Percentiles rank a stretch among this genome's conserved stretches.
These are phyloP conservation scores for Plasmodium yoelii DNA, from an alignment of 169 alveolate species.

Conservation along the genomic window DNA sequence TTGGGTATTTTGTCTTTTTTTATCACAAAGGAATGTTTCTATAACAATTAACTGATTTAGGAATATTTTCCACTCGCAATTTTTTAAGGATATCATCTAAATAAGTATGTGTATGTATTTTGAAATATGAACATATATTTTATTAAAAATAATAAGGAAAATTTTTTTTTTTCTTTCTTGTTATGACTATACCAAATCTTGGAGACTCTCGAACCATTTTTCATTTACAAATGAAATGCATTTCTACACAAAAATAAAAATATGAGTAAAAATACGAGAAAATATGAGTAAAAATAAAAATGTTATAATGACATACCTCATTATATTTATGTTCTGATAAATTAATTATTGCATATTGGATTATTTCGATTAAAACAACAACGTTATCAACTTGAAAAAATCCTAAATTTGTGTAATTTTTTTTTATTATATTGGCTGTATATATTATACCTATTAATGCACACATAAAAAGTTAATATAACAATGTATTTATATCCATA, in stretches of 20 bases:
- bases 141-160: constrained; percentile 3
- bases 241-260: constrained; percentile 19
- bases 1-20: constrained; percentile 36
- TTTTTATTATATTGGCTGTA: constrained; percentile 40
- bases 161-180: background rate
- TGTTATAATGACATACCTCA: constrained; percentile 16
- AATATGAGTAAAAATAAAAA: too few relatives aligned
- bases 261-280: too few relatives aligned
- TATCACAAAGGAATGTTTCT: constrained; percentile 68
- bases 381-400: constrained; percentile 65
- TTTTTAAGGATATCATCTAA: constrained; percentile 31
- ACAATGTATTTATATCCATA: background rate
- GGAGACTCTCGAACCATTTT: constrained; percentile 40
- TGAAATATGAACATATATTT: background rate
- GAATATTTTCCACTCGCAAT: constrained; percentile 60
- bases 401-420: constrained; percentile 25
- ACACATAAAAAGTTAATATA: background rate
- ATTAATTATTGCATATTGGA: constrained; percentile 52
- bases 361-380: constrained; percentile 55
- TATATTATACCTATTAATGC: constrained; percentile 35
- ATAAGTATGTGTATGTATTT: background rate
- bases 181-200: constrained; percentile 26
- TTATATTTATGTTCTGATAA: constrained; percentile 47
- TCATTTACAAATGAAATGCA: constrained; percentile 26
- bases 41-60: constrained; percentile 42